Conservation (phyloP, 352 stramenopile species). For the Globisporangium alternatum region DNA sequence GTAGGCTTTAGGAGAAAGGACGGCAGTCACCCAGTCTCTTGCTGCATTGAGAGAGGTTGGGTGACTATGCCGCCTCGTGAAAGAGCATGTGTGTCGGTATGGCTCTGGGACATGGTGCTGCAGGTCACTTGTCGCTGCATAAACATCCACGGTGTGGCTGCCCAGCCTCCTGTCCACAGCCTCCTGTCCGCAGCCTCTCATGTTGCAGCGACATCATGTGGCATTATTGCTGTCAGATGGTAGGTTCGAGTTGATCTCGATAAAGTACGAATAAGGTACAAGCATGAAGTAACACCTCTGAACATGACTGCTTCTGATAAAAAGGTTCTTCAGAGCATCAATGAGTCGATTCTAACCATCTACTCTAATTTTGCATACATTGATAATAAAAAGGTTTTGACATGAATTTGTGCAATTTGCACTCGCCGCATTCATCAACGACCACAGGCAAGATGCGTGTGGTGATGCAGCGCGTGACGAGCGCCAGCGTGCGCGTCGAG, state of each 20-base stretch:
- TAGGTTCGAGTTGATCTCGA: background rate
- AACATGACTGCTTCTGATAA: too few species aligned
- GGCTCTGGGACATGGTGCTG: too few species aligned
- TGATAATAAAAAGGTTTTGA: too few species aligned
- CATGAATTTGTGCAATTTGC: too few species aligned
- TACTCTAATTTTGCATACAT: too few species aligned
- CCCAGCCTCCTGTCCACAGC: too few species aligned
- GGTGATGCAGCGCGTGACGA: slow-evolving; percentile 80
- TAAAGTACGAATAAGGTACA: slow-evolving; percentile 15
- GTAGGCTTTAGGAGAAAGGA: background rate
- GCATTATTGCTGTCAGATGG: background rate
- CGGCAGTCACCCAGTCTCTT: background rate
- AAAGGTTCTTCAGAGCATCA: too few species aligned
- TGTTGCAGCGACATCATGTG: background rate
- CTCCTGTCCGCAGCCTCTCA: background rate
- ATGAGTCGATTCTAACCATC: too few species aligned
- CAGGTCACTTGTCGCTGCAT: too few species aligned
- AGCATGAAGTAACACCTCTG: too few species aligned
- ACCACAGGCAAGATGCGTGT: slow-evolving; percentile 52
- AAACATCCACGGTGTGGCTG: too few species aligned
- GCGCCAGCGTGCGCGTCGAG: slow-evolving; percentile 74
- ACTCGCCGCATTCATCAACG: background rate
- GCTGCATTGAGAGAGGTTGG: background rate
- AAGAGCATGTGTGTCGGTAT: background rate
- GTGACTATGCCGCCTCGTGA: background rate